Evolutionary conservation across 2,329 filamentous ascomycete species (phyloP).

Genomic region (Colletotrichum noveboracense): DNA sequence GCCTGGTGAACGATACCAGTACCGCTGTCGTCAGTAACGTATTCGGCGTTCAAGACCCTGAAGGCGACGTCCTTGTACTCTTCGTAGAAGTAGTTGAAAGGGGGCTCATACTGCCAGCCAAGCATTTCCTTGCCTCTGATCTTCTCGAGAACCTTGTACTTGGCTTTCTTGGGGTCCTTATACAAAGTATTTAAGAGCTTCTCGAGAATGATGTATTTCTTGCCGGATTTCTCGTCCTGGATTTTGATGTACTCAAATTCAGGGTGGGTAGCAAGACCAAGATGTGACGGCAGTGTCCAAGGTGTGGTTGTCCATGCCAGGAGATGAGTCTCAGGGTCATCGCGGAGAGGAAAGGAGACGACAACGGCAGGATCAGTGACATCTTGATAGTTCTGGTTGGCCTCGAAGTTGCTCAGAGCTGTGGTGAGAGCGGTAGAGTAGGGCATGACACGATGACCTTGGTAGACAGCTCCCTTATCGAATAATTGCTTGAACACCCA

Average conservation of each 20-base stretch:
- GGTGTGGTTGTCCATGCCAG: conserved; percentile 92
- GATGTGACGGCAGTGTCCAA: conserved; percentile 83
- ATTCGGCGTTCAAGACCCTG: conserved; percentile 80
- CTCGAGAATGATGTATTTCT: conserved; percentile 86
- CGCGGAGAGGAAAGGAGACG: conserved; percentile 82
- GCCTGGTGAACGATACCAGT: conserved; percentile 94
- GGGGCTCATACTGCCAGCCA: conserved; percentile 86
- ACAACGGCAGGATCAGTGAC: conserved; percentile 90
- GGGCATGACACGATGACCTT: conserved; percentile 91
- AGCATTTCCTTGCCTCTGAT: conserved; percentile 84
- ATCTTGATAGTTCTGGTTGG: conserved; percentile 93
- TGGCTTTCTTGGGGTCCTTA: conserved; percentile 95
- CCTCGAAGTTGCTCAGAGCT: conserved; percentile 79
- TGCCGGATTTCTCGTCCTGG: conserved; percentile 79
- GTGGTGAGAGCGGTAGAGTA: conserved; percentile 73
- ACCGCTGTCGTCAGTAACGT: conserved; percentile 90
- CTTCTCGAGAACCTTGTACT: conserved; percentile 82
- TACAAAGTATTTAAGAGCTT: conserved; percentile 82
- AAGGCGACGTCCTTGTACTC: conserved; percentile 88
- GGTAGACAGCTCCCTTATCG: conserved; percentile 88
- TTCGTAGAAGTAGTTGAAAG: conserved; percentile 89
- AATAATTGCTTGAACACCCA: conserved; percentile 96
- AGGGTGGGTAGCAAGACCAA: conserved; percentile 78
- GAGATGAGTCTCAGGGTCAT: conserved; percentile 76
- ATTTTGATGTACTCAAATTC: conserved; percentile 90